Percentiles rank a stretch among this genome's conserved stretches.
These are phyloP conservation scores for Crataegus laevigata DNA, from an alignment of 306 rosid species.

Conservation along the genomic window DNA sequence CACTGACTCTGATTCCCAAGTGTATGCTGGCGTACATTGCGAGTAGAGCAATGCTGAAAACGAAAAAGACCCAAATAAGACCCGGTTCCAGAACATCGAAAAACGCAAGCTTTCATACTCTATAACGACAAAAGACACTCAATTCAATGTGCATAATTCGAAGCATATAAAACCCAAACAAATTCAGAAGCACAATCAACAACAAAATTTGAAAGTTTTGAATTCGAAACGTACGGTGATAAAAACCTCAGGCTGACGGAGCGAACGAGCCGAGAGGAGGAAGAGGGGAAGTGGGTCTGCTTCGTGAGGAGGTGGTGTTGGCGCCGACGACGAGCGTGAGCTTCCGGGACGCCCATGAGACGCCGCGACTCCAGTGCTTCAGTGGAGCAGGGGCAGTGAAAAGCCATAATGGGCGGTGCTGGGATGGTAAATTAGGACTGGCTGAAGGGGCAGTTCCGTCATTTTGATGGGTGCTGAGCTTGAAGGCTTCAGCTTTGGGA, in stretches of 20 bases:
- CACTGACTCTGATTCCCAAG: neutral
- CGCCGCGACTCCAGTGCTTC: constrained; percentile 20
- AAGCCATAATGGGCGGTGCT: constrained; percentile 12
- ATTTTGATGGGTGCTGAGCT: constrained; percentile 15
- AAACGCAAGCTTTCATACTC: neutral
- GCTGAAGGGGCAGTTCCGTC: constrained; percentile 17
- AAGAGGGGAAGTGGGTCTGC: constrained; percentile 24
- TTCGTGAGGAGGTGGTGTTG: constrained; percentile 25
- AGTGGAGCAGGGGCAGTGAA: constrained; percentile 17
- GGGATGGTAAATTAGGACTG: constrained; percentile 10
- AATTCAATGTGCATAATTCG: neutral
- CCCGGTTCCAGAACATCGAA: neutral
- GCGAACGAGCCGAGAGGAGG: constrained; percentile 21
- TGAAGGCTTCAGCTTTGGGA: constrained; percentile 9
- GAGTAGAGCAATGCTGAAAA: neutral
- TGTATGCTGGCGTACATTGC: neutral
- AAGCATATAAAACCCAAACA: constrained; percentile 12
- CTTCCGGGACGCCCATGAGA: constrained; percentile 48
- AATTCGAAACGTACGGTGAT: constrained; percentile 33
- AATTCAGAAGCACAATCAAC: constrained; percentile 1
- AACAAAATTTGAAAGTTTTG: too few species aligned
- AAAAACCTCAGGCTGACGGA: constrained; percentile 30
- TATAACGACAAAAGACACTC: neutral
- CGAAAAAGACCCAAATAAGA: neutral
- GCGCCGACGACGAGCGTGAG: constrained; percentile 35